Evolutionary conservation across 2,329 filamentous ascomycete genomes (phyloP).

Genomic region (Aspergillus piperis): DNA sequence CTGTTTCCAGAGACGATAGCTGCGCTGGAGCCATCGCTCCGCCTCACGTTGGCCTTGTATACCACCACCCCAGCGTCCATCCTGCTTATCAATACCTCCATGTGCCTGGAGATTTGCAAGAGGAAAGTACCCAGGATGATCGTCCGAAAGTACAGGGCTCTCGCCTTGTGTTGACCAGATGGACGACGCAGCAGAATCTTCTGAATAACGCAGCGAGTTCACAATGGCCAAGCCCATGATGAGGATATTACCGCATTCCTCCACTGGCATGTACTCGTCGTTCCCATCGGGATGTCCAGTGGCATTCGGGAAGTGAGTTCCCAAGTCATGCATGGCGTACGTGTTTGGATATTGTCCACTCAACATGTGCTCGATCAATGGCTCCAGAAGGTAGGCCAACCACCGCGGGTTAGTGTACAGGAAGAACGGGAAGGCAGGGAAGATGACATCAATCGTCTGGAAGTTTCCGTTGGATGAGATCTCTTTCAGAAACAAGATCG

Average conservation of each 20-base stretch:
- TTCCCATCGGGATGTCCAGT: conserved; percentile 56
- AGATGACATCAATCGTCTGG: conserved; percentile 86
- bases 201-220: conserved; percentile 69
- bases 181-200: conserved; percentile 58
- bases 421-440: conserved; percentile 83
- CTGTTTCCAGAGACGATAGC: conserved; percentile 72
- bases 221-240: conserved; percentile 78
- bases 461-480: conserved; percentile 83
- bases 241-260: conserved; percentile 70
- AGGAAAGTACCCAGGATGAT: conserved; percentile 45
- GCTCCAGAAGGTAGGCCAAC: conserved; percentile 77
- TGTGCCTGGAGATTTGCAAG: conserved; percentile 52
- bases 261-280: conserved; percentile 60
- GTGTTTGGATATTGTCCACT: conserved; percentile 80
- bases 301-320: conserved; percentile 56
- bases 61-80: conserved; percentile 61
- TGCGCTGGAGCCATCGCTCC: conserved; percentile 65
- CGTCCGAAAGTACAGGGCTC: conserved; percentile 23
- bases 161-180: conserved; percentile 54
- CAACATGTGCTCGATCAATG: conserved; percentile 76
- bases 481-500: conserved; percentile 79
- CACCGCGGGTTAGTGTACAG: conserved; percentile 80
- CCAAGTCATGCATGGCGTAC: conserved; percentile 57
- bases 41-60: conserved; percentile 58
- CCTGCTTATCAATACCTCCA: conserved; percentile 59